These are phyloP conservation scores for Batkoa obscura DNA, from an alignment of 371 early-diverging fungal genomes.

Conservation along the genomic window DNA sequence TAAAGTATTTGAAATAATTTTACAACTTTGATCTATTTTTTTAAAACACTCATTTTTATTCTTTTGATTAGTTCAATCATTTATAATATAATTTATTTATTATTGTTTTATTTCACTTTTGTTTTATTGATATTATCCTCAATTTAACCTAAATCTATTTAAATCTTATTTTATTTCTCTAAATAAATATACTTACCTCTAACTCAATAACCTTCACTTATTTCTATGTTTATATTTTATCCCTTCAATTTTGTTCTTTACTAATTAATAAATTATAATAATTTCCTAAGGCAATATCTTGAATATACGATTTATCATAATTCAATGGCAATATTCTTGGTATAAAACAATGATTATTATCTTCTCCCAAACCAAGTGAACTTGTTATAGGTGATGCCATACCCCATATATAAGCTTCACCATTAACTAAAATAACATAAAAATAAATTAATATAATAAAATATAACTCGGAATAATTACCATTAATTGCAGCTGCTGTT, in stretches of 20 bases:
- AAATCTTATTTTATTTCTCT: too few relatives aligned
- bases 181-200: too few relatives aligned
- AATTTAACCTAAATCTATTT: too few relatives aligned
- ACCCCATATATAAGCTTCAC: background rate
- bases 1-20: too few relatives aligned
- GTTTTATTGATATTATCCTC: too few relatives aligned
- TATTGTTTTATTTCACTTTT: too few relatives aligned
- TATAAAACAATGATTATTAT: background rate
- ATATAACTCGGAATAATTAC: background rate
- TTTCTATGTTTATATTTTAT: too few relatives aligned
- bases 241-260: background rate
- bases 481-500: background rate
- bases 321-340: background rate
- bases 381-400: background rate
- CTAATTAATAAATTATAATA: background rate
- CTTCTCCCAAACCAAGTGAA: background rate
- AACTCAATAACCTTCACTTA: too few relatives aligned
- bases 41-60: too few relatives aligned
- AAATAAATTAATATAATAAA: background rate
- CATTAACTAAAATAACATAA: background rate
- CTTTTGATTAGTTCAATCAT: too few relatives aligned
- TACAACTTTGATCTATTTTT: too few relatives aligned
- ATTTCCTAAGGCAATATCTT: background rate
- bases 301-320: background rate
- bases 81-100: too few relatives aligned